Evolutionary conservation across 257 asterid genomes (phyloP).

Genomic region (Penstemon davidsonii): DNA sequence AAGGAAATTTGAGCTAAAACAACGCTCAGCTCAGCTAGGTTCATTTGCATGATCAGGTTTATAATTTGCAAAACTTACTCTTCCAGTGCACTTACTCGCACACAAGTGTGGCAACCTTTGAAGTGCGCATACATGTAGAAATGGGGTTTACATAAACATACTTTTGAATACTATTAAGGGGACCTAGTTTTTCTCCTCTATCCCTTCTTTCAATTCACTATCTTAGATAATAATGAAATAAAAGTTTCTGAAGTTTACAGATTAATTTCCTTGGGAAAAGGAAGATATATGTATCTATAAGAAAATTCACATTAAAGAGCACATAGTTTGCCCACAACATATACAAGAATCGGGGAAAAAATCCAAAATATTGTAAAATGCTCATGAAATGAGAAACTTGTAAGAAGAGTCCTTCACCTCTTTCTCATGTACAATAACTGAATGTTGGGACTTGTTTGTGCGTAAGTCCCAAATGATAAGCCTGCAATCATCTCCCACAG

Average conservation of each 20-base stretch:
- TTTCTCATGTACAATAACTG: slow-evolving; percentile 69
- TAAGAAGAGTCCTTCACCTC: slow-evolving; percentile 51
- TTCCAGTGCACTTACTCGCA: neutral
- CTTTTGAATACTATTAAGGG: neutral
- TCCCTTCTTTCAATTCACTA: neutral
- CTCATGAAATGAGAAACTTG: slow-evolving; percentile 2
- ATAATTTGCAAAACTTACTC: neutral
- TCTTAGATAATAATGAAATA: neutral
- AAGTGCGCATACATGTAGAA: neutral
- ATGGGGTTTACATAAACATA: neutral
- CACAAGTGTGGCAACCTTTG: neutral
- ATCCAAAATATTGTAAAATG: slow-evolving; percentile 1
- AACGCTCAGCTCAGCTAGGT: slow-evolving; percentile 12
- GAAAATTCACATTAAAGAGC: neutral
- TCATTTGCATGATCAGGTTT: neutral
- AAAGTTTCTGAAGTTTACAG: neutral
- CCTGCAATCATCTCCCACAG: slow-evolving; percentile 95
- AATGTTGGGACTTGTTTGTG: slow-evolving; percentile 74
- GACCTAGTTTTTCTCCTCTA: neutral
- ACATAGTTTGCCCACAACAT: neutral
- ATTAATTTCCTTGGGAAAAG: neutral
- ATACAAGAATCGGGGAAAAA: neutral
- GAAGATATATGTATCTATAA: neutral
- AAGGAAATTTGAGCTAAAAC: neutral
- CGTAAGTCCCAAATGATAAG: slow-evolving; percentile 91